These are phyloP conservation scores for Arthroderma sp. DNA, from an alignment of 2,329 filamentous ascomycete genomes.

Conservation along the genomic window DNA sequence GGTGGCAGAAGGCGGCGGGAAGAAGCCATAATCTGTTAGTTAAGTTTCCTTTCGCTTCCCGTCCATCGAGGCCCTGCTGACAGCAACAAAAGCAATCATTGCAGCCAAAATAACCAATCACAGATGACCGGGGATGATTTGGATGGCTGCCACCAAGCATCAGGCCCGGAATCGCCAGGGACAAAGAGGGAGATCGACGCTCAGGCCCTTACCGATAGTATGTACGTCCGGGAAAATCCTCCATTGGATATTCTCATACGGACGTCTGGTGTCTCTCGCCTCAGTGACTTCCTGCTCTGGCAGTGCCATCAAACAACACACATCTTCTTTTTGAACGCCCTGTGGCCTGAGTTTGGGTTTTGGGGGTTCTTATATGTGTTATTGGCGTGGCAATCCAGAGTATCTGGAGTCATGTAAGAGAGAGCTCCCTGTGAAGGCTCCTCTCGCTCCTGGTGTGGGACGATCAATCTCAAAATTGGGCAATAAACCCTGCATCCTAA, in stretches of 20 bases:
- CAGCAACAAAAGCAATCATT: no score
- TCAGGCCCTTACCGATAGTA: background rate
- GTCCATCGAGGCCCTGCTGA: no score
- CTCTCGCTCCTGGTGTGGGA: background rate
- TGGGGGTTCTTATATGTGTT: background rate
- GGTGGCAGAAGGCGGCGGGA: no score
- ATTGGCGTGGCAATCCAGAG: background rate
- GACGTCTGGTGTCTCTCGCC: constrained; percentile 7
- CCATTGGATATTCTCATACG: constrained; percentile 9
- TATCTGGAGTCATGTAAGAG: no score
- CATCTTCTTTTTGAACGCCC: background rate
- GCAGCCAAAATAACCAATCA: no score
- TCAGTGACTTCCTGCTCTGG: constrained; percentile 11
- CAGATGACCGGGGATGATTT: no score
- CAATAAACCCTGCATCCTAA: background rate
- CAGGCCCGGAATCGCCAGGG: background rate
- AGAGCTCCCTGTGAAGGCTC: no score
- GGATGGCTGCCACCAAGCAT: no score
- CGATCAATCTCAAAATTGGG: background rate
- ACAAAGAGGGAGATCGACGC: background rate
- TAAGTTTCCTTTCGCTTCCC: no score
- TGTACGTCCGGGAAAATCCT: constrained; percentile 2
- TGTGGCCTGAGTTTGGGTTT: background rate
- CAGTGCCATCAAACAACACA: background rate
- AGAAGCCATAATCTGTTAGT: no score